phyloP scores from a whole-genome alignment of 139 green algal genomes.

The Trebouxia sp. region DNA sequence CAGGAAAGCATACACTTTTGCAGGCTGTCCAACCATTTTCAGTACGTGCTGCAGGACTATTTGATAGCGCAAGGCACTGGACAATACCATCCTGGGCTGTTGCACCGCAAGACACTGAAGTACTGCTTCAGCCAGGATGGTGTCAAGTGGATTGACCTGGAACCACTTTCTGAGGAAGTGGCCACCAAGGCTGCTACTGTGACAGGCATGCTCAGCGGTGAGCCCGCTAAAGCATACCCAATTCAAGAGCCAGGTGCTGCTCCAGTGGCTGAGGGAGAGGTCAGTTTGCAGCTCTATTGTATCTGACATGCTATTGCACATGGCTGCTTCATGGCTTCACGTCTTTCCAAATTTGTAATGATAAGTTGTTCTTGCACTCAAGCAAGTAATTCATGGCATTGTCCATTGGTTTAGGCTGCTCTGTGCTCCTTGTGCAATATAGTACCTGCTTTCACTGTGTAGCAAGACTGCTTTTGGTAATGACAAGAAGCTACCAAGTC shows the following conservation, averaged over 20 bases:
- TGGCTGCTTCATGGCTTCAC: conserved; percentile 22
- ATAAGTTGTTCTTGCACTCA: neutral
- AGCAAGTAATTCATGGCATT: neutral
- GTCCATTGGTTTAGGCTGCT: no score
- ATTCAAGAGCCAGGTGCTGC: conserved; percentile 44
- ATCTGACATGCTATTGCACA: neutral
- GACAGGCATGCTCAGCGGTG: conserved; percentile 45
- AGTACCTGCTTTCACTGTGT: no score
- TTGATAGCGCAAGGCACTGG: conserved; percentile 63
- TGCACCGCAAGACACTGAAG: conserved; percentile 44
- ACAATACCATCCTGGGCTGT: conserved; percentile 29
- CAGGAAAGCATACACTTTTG: no score
- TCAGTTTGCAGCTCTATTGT: neutral
- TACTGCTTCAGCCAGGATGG: conserved; percentile 77
- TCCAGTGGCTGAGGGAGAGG: neutral
- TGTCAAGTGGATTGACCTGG: conserved; percentile 70
- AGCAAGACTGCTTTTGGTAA: no score
- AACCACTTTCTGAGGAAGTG: conserved; percentile 47
- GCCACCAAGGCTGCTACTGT: conserved; percentile 38
- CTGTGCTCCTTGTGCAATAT: no score
- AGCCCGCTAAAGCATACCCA: conserved; percentile 50
- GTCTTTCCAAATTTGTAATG: neutral
- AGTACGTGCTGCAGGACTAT: conserved; percentile 62
- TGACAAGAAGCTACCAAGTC: no score
- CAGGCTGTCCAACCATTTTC: no score